Evolutionary conservation across 2,329 filamentous ascomycete genomes (phyloP).

Genomic region (Cryphonectria japonica): DNA sequence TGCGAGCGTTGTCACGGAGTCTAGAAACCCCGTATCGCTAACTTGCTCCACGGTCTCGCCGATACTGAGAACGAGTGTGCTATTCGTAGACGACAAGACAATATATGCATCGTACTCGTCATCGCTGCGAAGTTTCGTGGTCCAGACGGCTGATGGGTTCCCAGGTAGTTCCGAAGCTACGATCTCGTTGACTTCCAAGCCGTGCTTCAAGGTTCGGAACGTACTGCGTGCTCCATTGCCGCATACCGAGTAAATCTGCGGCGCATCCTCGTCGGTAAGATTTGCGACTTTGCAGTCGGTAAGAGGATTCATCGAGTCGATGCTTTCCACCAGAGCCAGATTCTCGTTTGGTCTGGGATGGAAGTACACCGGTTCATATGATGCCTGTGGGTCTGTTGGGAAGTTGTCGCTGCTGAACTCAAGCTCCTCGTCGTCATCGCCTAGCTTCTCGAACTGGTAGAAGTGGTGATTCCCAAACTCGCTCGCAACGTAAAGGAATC

Average conservation of each 20-base stretch:
- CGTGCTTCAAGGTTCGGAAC: conserved; percentile 91
- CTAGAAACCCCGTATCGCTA: conserved; percentile 88
- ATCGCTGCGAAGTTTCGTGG: conserved; percentile 78
- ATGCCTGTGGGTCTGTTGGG: conserved; percentile 71
- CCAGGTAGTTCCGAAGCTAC: conserved; percentile 92
- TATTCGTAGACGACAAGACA: conserved; percentile 88
- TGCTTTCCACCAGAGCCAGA: conserved; percentile 79
- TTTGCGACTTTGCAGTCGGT: conserved; percentile 93
- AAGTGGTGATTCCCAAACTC: conserved; percentile 94
- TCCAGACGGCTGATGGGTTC: conserved; percentile 92
- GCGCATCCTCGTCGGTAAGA: conserved; percentile 87
- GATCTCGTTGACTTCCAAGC: conserved; percentile 89
- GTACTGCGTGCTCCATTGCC: conserved; percentile 87
- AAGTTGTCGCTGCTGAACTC: conserved; percentile 86
- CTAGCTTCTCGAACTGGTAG: conserved; percentile 96
- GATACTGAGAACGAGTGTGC: conserved; percentile 89
- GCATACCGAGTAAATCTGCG: conserved; percentile 92
- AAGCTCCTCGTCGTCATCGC: conserved; percentile 89
- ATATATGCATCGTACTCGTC: conserved; percentile 95
- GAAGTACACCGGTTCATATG: conserved; percentile 83
- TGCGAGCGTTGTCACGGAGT: conserved; percentile 84
- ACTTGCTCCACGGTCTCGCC: conserved; percentile 97
- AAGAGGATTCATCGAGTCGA: conserved; percentile 88
- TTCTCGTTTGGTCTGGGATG: conserved; percentile 79
- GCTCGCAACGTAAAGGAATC: conserved; percentile 89